Base-by-base conservation (phyloP, 768 basidiomycete species). In the Crepidotus variabilis region DNA sequence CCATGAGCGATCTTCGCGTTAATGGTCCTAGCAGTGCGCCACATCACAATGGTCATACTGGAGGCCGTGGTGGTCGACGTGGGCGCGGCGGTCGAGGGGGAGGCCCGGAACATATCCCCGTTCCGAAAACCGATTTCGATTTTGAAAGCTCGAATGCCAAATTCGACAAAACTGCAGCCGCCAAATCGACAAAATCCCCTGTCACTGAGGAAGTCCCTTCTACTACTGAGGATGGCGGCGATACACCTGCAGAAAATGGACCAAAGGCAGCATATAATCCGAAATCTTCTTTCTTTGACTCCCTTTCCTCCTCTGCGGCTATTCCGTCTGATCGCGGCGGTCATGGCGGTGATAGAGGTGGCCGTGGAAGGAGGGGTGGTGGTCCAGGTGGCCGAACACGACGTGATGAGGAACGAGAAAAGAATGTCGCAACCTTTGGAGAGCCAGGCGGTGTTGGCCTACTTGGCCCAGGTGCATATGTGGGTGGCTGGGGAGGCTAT, bases 371-470 rank as follows among this genome's bases (percentile, higher is more conserved):
- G 2, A 62, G 76, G 5, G 68, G 78, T 0, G 72, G 78, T 9
- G 77, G 79, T 0, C 72, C 72, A 35, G 78, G 71, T 0, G 90
- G 86, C 0, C 75, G 86, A 52, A 89, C 83, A 61, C 78, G 90
- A 62, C 72, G 91, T 46, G 90, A 93, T 62, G 92, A 92, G 63
- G 91, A 93, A 66, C 72, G 91, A 57, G 89, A 91, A 69, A 84
- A 81, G 70, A 93, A 93, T 63, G 84, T 93, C 8, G 87, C 88
- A 28, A 93, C 91, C 7, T 94, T 94, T 76, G 92, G 91, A 2
- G 91, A 93, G 67, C 84, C 90, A 7, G 90, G 90, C 10, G 87
- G 87, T 49, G 81, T 88, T 16, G 88, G 90, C 6, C 67, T 90
- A 51, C 79, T 90, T 77, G 89, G 89, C 0, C 88, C 88, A 23